A percentile compares a stretch with the other conserved stretches of the same genome.
Evolutionary conservation across 179 eudicot species (phyloP).

Genomic region (Pouteria campechiana): DNA sequence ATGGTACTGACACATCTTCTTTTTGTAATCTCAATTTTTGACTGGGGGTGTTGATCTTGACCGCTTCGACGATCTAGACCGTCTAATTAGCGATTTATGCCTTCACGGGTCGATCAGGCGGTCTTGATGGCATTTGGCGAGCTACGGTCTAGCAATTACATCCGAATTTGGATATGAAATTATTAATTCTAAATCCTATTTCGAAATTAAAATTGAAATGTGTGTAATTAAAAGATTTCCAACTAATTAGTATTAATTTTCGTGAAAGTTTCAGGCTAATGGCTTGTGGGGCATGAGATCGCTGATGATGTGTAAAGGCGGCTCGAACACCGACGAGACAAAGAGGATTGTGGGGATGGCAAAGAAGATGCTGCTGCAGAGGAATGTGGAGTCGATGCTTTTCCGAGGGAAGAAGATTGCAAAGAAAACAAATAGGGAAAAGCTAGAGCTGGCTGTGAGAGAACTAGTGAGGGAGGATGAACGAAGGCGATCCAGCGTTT

Average conservation of each 20-base stretch:
- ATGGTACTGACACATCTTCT: slow-evolving; percentile 10
- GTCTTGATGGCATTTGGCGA: slow-evolving; percentile 40
- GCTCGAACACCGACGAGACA: background rate
- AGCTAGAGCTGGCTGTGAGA: slow-evolving; percentile 12
- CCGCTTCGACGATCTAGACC: background rate
- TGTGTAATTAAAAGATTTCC: no score
- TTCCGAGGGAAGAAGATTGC: slow-evolving; percentile 24
- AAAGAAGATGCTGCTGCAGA: slow-evolving; percentile 22
- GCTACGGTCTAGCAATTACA: slow-evolving; percentile 14
- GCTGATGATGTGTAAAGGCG: no score
- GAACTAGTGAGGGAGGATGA: slow-evolving; percentile 26
- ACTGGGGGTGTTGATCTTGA: background rate
- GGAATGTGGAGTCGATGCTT: slow-evolving; percentile 24
- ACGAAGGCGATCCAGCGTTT: slow-evolving; percentile 17
- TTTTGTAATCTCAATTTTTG: background rate
- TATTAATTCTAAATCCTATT: no score
- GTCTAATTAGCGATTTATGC: background rate
- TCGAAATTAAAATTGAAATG: no score
- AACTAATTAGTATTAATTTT: no score
- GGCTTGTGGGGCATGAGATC: no score
- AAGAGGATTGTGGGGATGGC: background rate
- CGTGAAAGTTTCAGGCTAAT: no score
- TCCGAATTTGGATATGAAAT: no score
- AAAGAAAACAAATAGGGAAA: slow-evolving; percentile 19
- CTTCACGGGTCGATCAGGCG: slow-evolving; percentile 48